Evolutionary conservation across 1,139 yeast species (phyloP).

Genomic region (Lodderomyces jiufengensis): DNA sequence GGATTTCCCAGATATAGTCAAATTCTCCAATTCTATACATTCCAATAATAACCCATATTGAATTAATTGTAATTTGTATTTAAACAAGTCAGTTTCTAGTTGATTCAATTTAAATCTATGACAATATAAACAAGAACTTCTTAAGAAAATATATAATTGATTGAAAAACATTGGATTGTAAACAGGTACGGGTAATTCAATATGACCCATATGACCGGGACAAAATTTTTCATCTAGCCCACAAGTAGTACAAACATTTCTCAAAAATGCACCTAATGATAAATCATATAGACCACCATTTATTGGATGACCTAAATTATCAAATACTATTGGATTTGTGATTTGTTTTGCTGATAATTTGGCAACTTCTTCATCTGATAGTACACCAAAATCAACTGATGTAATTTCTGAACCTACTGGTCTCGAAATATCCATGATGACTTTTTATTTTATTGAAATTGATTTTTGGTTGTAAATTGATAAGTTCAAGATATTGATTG

Average conservation of each 20-base stretch:
- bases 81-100: conserved; percentile 68
- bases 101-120: conserved; percentile 72
- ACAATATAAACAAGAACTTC: conserved; percentile 88
- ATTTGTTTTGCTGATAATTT: conserved; percentile 90
- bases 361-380: conserved; percentile 79
- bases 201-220: conserved; percentile 98
- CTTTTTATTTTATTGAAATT: no score
- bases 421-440: conserved; percentile 82
- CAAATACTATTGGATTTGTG: conserved; percentile 91
- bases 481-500: no score
- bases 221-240: conserved; percentile 92
- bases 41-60: conserved; percentile 89
- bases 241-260: conserved; percentile 91
- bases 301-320: conserved; percentile 93
- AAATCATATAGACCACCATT: conserved; percentile 92
- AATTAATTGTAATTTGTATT: conserved; percentile 74
- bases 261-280: conserved; percentile 87
- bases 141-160: conserved; percentile 79
- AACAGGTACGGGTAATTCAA: conserved; percentile 92
- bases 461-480: no score
- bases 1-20: conserved; percentile 36
- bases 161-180: conserved; percentile 93
- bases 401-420: conserved; percentile 94
- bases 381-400: conserved; percentile 88
- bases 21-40: conserved; percentile 65